A percentile compares a stretch with the other conserved stretches of the same genome.
Evolutionary conservation across 495 filamentous ascomycete species (phyloP).

Genomic region (Xanthoparmelia taractica): DNA sequence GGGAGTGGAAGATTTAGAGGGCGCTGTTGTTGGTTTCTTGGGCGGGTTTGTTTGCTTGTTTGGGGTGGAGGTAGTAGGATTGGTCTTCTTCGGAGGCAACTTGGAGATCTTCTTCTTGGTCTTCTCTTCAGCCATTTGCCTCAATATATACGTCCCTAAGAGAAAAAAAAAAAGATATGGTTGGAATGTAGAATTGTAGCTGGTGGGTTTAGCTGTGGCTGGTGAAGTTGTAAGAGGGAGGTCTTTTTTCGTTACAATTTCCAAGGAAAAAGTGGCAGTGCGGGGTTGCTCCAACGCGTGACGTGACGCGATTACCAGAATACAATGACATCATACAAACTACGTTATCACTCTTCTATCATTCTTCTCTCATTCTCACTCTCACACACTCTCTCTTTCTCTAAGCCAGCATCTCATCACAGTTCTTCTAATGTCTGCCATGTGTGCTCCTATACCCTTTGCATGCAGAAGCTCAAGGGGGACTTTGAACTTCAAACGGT

Average conservation of each 20-base stretch:
- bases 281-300: background rate
- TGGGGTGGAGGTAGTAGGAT: background rate
- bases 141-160: too few relatives aligned
- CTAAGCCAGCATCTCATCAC: too few relatives aligned
- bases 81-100: slow-evolving; percentile 2
- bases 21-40: background rate
- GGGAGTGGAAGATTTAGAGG: slow-evolving; percentile 1
- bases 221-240: background rate
- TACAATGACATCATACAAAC: background rate
- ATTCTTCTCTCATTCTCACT: too few relatives aligned
- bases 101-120: slow-evolving; percentile 4
- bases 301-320: background rate
- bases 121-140: background rate
- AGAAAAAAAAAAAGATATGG: too few relatives aligned
- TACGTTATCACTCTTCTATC: too few relatives aligned
- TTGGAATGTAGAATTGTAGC: background rate
- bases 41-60: background rate
- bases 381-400: too few relatives aligned
- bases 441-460: too few relatives aligned
- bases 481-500: too few relatives aligned
- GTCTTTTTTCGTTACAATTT: background rate
- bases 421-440: too few relatives aligned
- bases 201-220: background rate
- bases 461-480: too few relatives aligned
- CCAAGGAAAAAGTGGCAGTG: slow-evolving; percentile 6